Percentiles rank a stretch among this genome's conserved stretches.
Conservation (phyloP, 495 filamentous ascomycete genomes). For the Penicillium nucicola region DNA sequence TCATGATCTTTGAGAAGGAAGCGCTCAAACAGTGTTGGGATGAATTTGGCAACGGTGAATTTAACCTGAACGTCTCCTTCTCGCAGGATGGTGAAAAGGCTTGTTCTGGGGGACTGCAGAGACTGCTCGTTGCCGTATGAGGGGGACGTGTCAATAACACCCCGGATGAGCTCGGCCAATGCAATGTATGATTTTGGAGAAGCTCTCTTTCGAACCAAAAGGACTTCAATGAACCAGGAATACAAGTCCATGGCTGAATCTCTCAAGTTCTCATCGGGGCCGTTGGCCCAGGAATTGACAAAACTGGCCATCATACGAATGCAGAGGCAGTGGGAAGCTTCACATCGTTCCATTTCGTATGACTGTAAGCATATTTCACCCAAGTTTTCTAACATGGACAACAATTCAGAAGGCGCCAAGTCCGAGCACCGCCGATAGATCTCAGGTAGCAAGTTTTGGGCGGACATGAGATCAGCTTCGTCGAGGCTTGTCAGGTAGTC, state of each 20-base stretch:
- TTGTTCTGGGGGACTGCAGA: constrained; percentile 68
- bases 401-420: constrained; percentile 34
- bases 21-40: constrained; percentile 75
- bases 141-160: constrained; percentile 60
- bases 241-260: constrained; percentile 73
- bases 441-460: constrained; percentile 51
- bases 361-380: constrained; percentile 57
- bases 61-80: constrained; percentile 69
- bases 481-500: constrained; percentile 56
- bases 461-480: constrained; percentile 56
- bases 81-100: constrained; percentile 67
- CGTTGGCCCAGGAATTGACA: constrained; percentile 59
- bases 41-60: constrained; percentile 61
- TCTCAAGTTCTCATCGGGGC: constrained; percentile 50
- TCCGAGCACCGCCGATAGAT: constrained; percentile 29
- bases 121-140: constrained; percentile 54
- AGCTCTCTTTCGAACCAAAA: constrained; percentile 59
- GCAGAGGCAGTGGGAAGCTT: constrained; percentile 67
- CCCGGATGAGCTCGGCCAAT: constrained; percentile 64
- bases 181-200: constrained; percentile 65
- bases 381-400: constrained; percentile 50
- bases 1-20: constrained; percentile 79
- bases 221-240: constrained; percentile 65
- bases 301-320: constrained; percentile 69
- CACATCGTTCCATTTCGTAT: constrained; percentile 69